A percentile compares a stretch with the other conserved stretches of the same genome.
These are phyloP conservation scores for Vigna unguiculata DNA, from an alignment of 306 rosid genomes.

Conservation along the genomic window DNA sequence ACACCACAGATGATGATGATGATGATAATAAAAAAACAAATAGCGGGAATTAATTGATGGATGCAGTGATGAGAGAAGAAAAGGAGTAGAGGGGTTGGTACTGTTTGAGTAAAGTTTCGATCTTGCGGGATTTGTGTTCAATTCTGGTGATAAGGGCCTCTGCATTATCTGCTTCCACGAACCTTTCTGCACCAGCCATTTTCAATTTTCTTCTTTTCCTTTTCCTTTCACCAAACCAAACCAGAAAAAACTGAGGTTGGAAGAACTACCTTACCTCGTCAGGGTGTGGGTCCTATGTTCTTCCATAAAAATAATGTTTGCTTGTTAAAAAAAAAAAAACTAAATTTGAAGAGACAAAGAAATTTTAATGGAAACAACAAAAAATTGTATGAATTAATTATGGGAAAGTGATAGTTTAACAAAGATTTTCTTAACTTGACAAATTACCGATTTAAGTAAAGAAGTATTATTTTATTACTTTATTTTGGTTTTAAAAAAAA, in stretches of 20 bases:
- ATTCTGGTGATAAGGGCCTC: conserved; percentile 93
- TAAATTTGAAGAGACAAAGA: background rate
- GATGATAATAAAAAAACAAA: too few relatives aligned
- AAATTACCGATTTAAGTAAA: too few relatives aligned
- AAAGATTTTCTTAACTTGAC: too few relatives aligned
- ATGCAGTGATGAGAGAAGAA: too few relatives aligned
- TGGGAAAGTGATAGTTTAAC: too few relatives aligned
- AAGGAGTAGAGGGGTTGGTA: conserved; percentile 10
- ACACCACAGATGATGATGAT: too few relatives aligned
- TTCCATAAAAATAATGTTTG: background rate
- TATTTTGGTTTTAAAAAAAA: too few relatives aligned
- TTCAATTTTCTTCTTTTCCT: conserved; percentile 7
- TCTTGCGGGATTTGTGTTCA: conserved; percentile 93
- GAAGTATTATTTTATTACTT: too few relatives aligned
- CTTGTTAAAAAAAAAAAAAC: background rate
- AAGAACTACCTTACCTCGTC: background rate
- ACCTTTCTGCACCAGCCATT: conserved; percentile 72
- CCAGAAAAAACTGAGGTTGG: background rate
- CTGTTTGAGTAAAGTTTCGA: conserved; percentile 96
- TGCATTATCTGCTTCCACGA: conserved; percentile 85
- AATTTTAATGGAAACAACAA: too few relatives aligned
- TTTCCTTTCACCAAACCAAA: conserved; percentile 29
- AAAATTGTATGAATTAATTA: too few relatives aligned
- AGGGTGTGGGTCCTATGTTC: background rate
- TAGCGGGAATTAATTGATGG: too few relatives aligned